These are phyloP conservation scores for Linnemannia exigua DNA, from an alignment of 192 early-diverging fungal species.

Conservation along the genomic window DNA sequence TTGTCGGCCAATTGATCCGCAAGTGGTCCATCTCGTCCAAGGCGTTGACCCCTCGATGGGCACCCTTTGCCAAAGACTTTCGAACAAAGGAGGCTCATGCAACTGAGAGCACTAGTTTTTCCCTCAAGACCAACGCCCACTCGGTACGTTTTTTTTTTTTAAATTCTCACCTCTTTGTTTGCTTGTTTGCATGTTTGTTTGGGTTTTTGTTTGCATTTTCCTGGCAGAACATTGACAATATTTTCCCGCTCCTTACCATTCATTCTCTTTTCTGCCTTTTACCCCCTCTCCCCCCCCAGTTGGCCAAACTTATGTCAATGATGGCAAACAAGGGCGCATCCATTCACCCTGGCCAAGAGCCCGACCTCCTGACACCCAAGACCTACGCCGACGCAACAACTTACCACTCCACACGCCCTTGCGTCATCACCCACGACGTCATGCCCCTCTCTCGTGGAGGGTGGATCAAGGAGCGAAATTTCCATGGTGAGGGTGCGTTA, in stretches of 20 bases:
- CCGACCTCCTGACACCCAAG: constrained; percentile 41
- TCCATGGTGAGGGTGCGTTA: constrained; percentile 36
- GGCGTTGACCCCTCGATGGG: constrained; percentile 29
- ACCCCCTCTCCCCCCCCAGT: constrained; percentile 15
- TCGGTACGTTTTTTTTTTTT: constrained; percentile 20
- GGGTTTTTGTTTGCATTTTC: not conserved
- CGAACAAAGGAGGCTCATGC: constrained; percentile 46
- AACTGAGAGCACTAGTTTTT: constrained; percentile 53
- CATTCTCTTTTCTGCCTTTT: too few species aligned
- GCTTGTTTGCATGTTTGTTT: not conserved
- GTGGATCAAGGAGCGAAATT: constrained; percentile 27
- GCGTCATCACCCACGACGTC: constrained; percentile 32
- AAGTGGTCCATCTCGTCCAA: constrained; percentile 46
- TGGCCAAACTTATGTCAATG: constrained; percentile 72
- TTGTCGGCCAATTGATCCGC: constrained; percentile 40
- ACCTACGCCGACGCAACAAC: constrained; percentile 40
- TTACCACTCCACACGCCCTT: constrained; percentile 22
- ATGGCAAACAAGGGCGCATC: constrained; percentile 70
- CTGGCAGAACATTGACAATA: not conserved
- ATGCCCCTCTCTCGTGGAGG: constrained; percentile 30
- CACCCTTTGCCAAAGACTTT: constrained; percentile 29
- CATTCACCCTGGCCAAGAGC: constrained; percentile 34
- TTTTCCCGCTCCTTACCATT: too few species aligned
- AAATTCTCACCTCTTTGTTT: too few species aligned
- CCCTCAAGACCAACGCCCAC: constrained; percentile 54